Conservation (phyloP, 2,329 filamentous ascomycete species). For the Pezizomycotina sp. region DNA sequence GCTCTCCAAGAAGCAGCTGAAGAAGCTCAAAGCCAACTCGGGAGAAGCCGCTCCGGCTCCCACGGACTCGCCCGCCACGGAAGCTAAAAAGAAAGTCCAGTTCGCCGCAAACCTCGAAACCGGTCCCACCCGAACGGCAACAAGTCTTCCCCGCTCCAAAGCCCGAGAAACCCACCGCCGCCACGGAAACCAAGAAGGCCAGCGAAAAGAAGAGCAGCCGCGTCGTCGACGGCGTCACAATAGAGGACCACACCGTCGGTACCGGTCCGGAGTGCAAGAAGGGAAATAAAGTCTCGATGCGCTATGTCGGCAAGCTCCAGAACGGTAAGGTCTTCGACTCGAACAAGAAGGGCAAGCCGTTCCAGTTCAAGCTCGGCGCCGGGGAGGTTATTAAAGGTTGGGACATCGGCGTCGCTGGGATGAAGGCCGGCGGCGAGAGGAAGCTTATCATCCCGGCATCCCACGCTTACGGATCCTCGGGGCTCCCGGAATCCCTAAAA, state of each 20-base stretch:
- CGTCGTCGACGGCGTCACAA: slow-evolving; percentile 62
- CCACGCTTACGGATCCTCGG: slow-evolving; percentile 77
- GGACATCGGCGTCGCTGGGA: slow-evolving; percentile 87
- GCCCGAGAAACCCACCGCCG: slow-evolving; percentile 30
- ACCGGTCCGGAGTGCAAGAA: slow-evolving; percentile 72
- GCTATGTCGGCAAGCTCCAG: slow-evolving; percentile 93
- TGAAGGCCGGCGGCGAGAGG: slow-evolving; percentile 85
- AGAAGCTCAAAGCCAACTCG: slow-evolving; percentile 98
- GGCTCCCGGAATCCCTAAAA: slow-evolving; percentile 72
- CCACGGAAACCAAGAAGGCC: slow-evolving; percentile 33
- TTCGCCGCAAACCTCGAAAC: slow-evolving; percentile 99
- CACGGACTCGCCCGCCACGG: slow-evolving; percentile 42
- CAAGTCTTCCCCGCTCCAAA: slow-evolving; percentile 29
- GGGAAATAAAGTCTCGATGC: slow-evolving; percentile 78
- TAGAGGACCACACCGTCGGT: slow-evolving; percentile 91
- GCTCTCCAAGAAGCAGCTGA: slow-evolving; percentile 88
- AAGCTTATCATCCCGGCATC: slow-evolving; percentile 75
- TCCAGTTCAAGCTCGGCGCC: slow-evolving; percentile 83
- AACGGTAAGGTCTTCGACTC: slow-evolving; percentile 94
- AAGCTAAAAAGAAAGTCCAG: slow-evolving; percentile 76
- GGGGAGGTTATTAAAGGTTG: slow-evolving; percentile 98
- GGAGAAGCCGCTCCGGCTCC: slow-evolving; percentile 59
- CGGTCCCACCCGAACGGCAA: slow-evolving; percentile 64
- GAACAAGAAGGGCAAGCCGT: slow-evolving; percentile 98
- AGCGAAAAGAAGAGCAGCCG: slow-evolving; percentile 32